A percentile compares a stretch with the other conserved stretches of the same genome.
Evolutionary conservation across 768 basidiomycete genomes (phyloP).

Genomic region (Asterophora parasitica): DNA sequence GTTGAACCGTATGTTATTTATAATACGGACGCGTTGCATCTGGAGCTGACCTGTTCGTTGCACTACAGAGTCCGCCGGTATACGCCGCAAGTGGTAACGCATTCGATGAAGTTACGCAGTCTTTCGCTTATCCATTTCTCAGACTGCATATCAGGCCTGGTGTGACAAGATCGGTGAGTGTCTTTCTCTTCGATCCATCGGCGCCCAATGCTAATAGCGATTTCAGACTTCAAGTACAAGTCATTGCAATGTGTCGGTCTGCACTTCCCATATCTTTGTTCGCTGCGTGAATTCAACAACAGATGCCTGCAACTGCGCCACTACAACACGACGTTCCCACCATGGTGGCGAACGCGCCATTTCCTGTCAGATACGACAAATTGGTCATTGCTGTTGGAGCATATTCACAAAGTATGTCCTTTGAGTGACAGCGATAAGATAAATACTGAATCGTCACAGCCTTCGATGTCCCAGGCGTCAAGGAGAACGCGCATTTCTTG

Average conservation of each 20-base stretch:
- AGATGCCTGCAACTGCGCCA: constrained; percentile 3
- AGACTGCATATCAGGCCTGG: constrained; percentile 73
- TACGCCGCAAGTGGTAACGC: constrained; percentile 12
- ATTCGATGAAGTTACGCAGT: neutral
- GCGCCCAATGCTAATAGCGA: neutral
- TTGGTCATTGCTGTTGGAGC: constrained; percentile 83
- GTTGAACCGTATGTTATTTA: constrained; percentile 65
- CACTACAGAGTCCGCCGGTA: constrained; percentile 10
- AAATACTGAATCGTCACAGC: constrained; percentile 31
- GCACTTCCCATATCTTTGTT: neutral
- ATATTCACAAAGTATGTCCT: constrained; percentile 69
- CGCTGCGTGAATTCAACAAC: neutral
- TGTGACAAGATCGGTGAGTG: constrained; percentile 60
- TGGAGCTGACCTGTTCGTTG: neutral
- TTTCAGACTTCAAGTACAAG: constrained; percentile 10
- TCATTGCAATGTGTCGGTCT: constrained; percentile 7
- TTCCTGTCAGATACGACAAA: constrained; percentile 70
- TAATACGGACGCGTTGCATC: neutral
- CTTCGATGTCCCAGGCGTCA: constrained; percentile 70
- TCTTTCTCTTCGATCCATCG: neutral
- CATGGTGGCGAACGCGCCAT: constrained; percentile 37
- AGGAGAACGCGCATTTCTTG: constrained; percentile 77
- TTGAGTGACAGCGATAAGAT: neutral
- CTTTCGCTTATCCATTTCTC: neutral
- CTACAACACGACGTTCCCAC: neutral